A percentile compares a stretch with the other conserved stretches of the same genome.
These are phyloP conservation scores for Durusdinium trenchii DNA, from an alignment of 73 alveolate genomes.

Conservation along the genomic window DNA sequence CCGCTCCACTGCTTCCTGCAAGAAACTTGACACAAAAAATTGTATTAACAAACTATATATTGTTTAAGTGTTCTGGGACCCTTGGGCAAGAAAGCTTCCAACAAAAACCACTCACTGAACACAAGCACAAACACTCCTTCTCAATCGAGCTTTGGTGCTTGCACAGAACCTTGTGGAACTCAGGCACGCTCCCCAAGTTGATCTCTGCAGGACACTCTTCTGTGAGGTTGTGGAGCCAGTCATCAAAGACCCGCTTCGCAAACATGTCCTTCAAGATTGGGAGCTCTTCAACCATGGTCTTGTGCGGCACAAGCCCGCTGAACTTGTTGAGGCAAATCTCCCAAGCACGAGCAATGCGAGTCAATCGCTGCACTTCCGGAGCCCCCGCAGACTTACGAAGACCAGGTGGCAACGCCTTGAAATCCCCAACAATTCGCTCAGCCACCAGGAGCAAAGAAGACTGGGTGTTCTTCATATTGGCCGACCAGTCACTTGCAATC, in stretches of 20 bases:
- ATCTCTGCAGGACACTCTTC: conserved; percentile 32
- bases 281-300: not conserved
- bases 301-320: not conserved
- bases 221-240: not conserved
- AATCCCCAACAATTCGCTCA: not conserved
- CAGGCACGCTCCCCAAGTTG: not conserved
- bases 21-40: not conserved
- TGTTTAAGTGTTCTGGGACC: not conserved
- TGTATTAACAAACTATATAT: not conserved
- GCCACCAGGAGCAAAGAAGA: not conserved
- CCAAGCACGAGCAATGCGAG: conserved; percentile 11
- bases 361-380: not conserved
- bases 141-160: conserved; percentile 2
- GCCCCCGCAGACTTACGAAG: conserved; percentile 4
- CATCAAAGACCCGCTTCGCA: not conserved
- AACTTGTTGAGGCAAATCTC: conserved; percentile 14
- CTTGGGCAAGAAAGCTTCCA: not conserved
- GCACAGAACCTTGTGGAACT: not conserved
- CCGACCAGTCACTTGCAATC: not conserved
- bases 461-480: not conserved
- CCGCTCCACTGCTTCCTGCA: not conserved
- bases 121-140: not conserved
- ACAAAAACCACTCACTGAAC: not conserved
- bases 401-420: not conserved
- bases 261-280: not conserved